Evolutionary conservation across 768 basidiomycete genomes (phyloP), one percentile per base, ranked within the genome.

Genomic region (Pisolithus sp.): DNA sequence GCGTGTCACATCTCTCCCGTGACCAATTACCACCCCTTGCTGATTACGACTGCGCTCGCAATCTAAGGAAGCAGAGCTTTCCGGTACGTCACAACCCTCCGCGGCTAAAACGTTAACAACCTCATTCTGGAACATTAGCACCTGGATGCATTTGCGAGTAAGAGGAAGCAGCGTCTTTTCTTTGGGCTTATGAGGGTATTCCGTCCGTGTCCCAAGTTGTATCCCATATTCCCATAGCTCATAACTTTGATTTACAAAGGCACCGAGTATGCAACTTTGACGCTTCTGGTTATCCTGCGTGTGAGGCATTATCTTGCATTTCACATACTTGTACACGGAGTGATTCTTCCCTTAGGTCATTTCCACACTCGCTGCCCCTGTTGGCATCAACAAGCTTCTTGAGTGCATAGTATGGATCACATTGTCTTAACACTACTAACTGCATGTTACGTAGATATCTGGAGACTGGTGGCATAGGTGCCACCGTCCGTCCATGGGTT

Each of bases 401-500:
- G 30, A 42, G 70, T 71, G 23, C 52, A 62, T 50, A 1, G 9
- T 20, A 15, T 21, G 23, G 20, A 34, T 37, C 12, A 12, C 2
- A 3, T 34, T 17, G 36, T 31, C 26, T 34, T 24, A 3, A 26
- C 28, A 23, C 9, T 30, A 44, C 18, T 12, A 47, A 15, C 40
- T 50, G 4, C n/a, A n/a, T 15, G 5, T 1, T 8, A n/a, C 15
- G 3, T 49, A 82, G 78, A 36, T 82, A 86, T 59, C 65, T 89
- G 17, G 84, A 86, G 65, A 73, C 63, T 3, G 66, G 70, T 12
- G 81, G 80, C 3, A 59, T 73, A 51, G 72, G 65, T 21, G 72
- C 82, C 0, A 57, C 66, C 7, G 64, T 84, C 28, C 75, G 76
- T 34, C 86, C 86, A 1, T 86, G 85, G 79, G 76, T 87, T 7